A percentile compares a stretch with the other conserved stretches of the same genome.
Conservation (phyloP, 805 yeast genomes). For the Nakazawaea ishiwadae region DNA sequence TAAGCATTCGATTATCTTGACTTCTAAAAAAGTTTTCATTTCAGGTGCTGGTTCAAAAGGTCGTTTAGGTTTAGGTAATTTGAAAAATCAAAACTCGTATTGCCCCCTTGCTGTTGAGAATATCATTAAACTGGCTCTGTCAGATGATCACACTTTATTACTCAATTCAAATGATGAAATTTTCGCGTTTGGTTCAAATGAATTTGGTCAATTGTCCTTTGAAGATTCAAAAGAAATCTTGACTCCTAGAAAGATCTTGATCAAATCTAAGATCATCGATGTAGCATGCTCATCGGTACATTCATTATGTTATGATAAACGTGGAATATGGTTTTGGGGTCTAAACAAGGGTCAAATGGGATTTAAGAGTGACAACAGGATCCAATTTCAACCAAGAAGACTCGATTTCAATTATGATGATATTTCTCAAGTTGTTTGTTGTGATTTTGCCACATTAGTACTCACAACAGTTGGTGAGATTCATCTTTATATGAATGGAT, state of each 20-base stretch:
- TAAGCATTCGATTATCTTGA: slow-evolving; percentile 58
- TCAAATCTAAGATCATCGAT: background rate
- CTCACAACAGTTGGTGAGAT: slow-evolving; percentile 54
- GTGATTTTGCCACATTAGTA: slow-evolving; percentile 68
- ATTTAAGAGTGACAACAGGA: no score
- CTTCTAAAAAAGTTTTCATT: slow-evolving; percentile 45
- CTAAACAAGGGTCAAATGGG: slow-evolving; percentile 82
- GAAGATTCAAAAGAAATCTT: background rate
- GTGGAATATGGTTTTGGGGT: slow-evolving; percentile 67
- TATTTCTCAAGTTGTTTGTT: slow-evolving; percentile 54
- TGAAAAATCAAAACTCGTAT: slow-evolving; percentile 35
- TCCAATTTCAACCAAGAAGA: no score
- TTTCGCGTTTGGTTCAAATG: slow-evolving; percentile 78
- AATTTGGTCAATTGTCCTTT: slow-evolving; percentile 55
- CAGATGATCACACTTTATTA: slow-evolving; percentile 66
- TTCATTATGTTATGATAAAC: slow-evolving; percentile 51
- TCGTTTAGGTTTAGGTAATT: slow-evolving; percentile 56
- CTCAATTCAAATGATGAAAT: slow-evolving; percentile 49
- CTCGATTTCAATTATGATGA: slow-evolving; percentile 34
- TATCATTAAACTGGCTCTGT: slow-evolving; percentile 37
- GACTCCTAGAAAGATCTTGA: slow-evolving; percentile 17
- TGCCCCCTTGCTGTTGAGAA: slow-evolving; percentile 37
- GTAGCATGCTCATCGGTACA: slow-evolving; percentile 57
- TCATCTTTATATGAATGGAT: slow-evolving; percentile 54
- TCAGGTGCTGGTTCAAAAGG: slow-evolving; percentile 73